Base-by-base conservation (phyloP, 148 eudicot genomes). In the Vaccinium corymbosum region DNA sequence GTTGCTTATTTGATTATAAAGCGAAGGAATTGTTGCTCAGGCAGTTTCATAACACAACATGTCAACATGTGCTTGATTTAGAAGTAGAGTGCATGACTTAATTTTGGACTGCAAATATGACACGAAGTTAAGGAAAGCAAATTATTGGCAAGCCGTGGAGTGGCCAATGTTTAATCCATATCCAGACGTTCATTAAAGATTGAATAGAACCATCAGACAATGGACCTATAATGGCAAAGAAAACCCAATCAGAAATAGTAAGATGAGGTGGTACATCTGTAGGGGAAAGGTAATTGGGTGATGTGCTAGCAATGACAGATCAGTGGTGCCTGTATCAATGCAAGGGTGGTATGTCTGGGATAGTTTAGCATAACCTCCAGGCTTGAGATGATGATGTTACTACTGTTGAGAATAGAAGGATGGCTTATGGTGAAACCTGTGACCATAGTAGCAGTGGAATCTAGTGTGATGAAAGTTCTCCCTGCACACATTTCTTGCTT, bases 401-500 rank as follows among this genome's bases (percentile, higher is more conserved):
- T 75, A 17, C 48, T 38, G 52, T 48, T 19, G 9, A 75, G 3
- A 53, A 75, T 15, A 2, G 13, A 22, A 17, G 52, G 78, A 10
- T 15, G 52, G 14, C 72, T 48, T 38, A 3, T 75, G 78, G 78
- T 75, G 78, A 16, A 75, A 66, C 3, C 53, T 75, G 52, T 42
- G 25, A 46, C 52, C 2, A 46, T 38, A 3, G 20, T 76, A 56
- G 79, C 12, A 0, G 20, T 1, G 80, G 62, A 20, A 76, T 50
- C 22, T 49, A 76, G 79, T 7, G 55, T 64, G 84, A 82, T 70
- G 38, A 3, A 50, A 27, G 84, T 70, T 25, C 20, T 82, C 48
- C 78, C 42, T 1, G 62, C 57, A 0, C 29, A 27, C 16, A 66
- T 68, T 64, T 50, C 57, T 50, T 81, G 13, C n/a, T 68, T 50